These are phyloP conservation scores for Vigna reflexopilosa DNA, from an alignment of 306 rosid genomes.

Conservation along the genomic window DNA sequence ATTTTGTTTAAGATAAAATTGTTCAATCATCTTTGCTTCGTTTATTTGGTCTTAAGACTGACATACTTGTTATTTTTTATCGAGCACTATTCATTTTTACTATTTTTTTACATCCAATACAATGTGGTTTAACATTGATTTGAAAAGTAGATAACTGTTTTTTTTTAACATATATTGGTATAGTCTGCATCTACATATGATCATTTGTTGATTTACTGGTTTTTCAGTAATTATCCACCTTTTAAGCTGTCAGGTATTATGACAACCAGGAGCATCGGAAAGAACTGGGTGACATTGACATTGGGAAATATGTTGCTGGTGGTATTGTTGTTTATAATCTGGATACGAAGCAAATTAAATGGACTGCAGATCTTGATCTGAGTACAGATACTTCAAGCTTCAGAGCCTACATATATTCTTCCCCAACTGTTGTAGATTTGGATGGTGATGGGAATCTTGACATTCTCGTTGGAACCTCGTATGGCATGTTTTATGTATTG, in stretches of 20 bases:
- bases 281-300: constrained; percentile 92
- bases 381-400: constrained; percentile 81
- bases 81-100: not conserved
- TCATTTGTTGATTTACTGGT: constrained; percentile 34
- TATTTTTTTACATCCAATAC: constrained; percentile 7
- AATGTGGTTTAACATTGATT: constrained; percentile 25
- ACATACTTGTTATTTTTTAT: constrained; percentile 11
- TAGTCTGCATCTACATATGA: constrained; percentile 24
- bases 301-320: constrained; percentile 91
- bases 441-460: constrained; percentile 98
- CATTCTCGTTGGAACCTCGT: constrained; percentile 94
- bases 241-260: constrained; percentile 88
- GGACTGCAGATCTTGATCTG: constrained; percentile 89
- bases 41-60: constrained; percentile 27
- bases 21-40: constrained; percentile 26
- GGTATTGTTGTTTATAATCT: constrained; percentile 92
- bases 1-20: constrained; percentile 22
- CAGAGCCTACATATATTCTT: constrained; percentile 83
- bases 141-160: constrained; percentile 28
- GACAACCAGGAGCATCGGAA: constrained; percentile 84
- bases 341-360: constrained; percentile 92
- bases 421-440: constrained; percentile 91
- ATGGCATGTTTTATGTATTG: constrained; percentile 89
- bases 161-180: constrained; percentile 27
- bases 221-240: constrained; percentile 52